Conservation (phyloP, 176 grass and related monocot genomes). For the Aegilops sharonensis region DNA sequence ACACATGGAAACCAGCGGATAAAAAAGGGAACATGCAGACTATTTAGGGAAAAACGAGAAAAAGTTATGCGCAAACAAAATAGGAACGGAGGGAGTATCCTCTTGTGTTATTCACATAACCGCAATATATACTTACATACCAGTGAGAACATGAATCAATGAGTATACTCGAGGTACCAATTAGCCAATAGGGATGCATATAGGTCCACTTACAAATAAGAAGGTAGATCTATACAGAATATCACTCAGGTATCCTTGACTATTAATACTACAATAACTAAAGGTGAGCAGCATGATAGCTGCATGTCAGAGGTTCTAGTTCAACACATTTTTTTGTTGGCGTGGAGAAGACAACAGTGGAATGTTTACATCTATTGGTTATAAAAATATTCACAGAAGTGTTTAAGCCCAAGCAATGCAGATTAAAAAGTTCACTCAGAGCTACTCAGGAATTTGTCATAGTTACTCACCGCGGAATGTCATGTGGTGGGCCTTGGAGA, state of each 20-base stretch:
- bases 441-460: neutral
- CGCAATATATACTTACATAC: neutral
- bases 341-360: neutral
- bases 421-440: neutral
- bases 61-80: too few species aligned
- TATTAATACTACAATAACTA: neutral
- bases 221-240: conserved; percentile 13
- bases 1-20: too few species aligned
- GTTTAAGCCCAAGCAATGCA: neutral
- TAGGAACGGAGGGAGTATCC: neutral
- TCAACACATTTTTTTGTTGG: neutral
- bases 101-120: neutral
- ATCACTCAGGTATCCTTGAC: neutral
- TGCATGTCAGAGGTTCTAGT: neutral
- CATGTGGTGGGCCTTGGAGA: too few species aligned
- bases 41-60: too few species aligned
- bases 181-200: conserved; percentile 8
- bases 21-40: too few species aligned
- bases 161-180: neutral
- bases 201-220: neutral
- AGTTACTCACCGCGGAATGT: neutral
- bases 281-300: neutral
- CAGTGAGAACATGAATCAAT: neutral
- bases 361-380: neutral
- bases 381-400: neutral